These are phyloP conservation scores for Rhynchosporium graminicola DNA, from an alignment of 2,329 filamentous ascomycete genomes.

Conservation along the genomic window DNA sequence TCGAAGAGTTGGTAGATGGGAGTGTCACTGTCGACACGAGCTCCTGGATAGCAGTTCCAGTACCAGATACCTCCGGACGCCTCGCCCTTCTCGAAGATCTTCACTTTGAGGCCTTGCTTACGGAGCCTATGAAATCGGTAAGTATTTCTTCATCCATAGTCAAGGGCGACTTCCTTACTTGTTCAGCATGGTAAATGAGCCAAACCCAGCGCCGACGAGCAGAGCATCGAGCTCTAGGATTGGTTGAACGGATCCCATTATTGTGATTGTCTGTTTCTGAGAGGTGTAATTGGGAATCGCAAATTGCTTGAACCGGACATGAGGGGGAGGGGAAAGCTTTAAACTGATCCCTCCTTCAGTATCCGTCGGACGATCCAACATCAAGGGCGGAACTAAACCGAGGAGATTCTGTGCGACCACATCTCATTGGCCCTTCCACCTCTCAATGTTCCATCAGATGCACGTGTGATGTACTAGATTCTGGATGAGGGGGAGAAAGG, in stretches of 20 bases:
- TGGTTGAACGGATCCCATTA: constrained; percentile 17
- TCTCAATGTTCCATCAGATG: background rate
- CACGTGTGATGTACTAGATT: constrained; percentile 5
- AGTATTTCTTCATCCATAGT: background rate
- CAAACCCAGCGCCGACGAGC: constrained; percentile 16
- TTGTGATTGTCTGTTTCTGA: background rate
- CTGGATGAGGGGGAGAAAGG: background rate
- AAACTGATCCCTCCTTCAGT: background rate
- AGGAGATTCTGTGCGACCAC: background rate
- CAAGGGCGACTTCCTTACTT: constrained; percentile 1
- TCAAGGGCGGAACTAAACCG: constrained; percentile 10
- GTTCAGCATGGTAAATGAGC: constrained; percentile 16
- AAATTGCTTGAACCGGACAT: background rate
- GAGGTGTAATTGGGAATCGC: too few relatives aligned
- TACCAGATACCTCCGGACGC: constrained; percentile 24
- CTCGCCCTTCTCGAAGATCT: constrained; percentile 16
- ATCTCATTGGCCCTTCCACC: background rate
- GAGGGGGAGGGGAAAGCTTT: background rate
- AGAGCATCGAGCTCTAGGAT: constrained; percentile 12
- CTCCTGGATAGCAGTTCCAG: constrained; percentile 48
- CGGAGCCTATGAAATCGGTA: constrained; percentile 6
- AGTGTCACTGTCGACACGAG: constrained; percentile 50
- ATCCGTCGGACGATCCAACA: background rate
- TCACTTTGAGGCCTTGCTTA: constrained; percentile 16
- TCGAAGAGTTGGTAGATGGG: constrained; percentile 49